Conservation (phyloP, 176 grass and related monocot species). For the Lolium multiflorum region DNA sequence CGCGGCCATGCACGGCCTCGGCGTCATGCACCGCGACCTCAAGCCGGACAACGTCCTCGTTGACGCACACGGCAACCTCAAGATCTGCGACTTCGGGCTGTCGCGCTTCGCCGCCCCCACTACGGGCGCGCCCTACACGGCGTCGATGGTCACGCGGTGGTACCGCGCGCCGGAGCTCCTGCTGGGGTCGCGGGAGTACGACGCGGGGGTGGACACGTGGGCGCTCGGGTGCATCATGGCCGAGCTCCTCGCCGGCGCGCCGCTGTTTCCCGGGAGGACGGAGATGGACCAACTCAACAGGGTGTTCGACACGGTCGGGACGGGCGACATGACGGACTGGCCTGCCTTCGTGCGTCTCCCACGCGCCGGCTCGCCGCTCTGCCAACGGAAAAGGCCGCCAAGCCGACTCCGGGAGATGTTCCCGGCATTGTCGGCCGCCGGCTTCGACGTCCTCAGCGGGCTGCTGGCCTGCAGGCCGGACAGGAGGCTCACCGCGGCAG, state of each 20-base stretch:
- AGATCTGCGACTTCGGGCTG: slow-evolving; percentile 57
- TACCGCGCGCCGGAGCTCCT: slow-evolving; percentile 58
- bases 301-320: slow-evolving; percentile 25
- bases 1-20: slow-evolving; percentile 33
- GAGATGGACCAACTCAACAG: slow-evolving; percentile 54
- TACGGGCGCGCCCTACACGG: slow-evolving; percentile 27
- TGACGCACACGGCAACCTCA: slow-evolving; percentile 23
- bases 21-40: slow-evolving; percentile 72
- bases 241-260: slow-evolving; percentile 41
- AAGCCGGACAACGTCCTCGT: slow-evolving; percentile 77
- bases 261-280: slow-evolving; percentile 35
- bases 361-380: slow-evolving; percentile 13
- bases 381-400: not conserved
- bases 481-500: slow-evolving; percentile 37
- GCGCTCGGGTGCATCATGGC: slow-evolving; percentile 56
- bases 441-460: slow-evolving; percentile 42
- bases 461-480: slow-evolving; percentile 43
- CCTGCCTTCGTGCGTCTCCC: slow-evolving; percentile 17
- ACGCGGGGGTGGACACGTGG: slow-evolving; percentile 46
- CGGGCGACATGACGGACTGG: not conserved
- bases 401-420: slow-evolving; percentile 42
- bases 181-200: slow-evolving; percentile 39
- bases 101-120: not conserved
- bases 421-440: slow-evolving; percentile 31
- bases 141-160: slow-evolving; percentile 43